Evolutionary conservation across 129 eudicot genomes (phyloP), one percentile per base, ranked within the genome.

Genomic region (Artemisia argyi): DNA sequence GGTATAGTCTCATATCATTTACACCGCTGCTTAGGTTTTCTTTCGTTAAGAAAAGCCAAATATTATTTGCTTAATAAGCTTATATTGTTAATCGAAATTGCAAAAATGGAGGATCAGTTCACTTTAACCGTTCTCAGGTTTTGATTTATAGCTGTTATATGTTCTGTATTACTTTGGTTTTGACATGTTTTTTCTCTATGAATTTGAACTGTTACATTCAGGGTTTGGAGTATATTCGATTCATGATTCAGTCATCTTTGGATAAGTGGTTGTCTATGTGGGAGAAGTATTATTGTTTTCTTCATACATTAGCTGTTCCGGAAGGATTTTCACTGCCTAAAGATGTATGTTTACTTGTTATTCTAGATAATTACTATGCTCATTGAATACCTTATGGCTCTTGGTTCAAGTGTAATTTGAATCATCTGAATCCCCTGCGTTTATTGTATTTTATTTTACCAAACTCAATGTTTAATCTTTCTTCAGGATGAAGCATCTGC

Each of bases 211-310:
- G 53, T 51, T 57, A 51, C 9, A 13, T 61, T 11, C 46, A 92
- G 98, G 98, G 98, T 69, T 83, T 85, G 72, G 74, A 78, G 57
- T 66, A 46, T 35, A 49, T 93, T 54, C 72, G 65, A 75, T 51
- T 79, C 51, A 74, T 67, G 78, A 72, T 92, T 47, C 88, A 80
- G 55, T 75, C 79, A 47, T 75, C 83, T 1, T 68, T 90, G 69
- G 81, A 89, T 72, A 76, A 80, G 77, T 79, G 90, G 55, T 26
- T 93, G 78, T 68, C 71, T 35, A 71, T 71, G 82, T 93, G 98
- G 98, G 98, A 89, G 84, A 78, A 85, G 73, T 93, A 89, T 39
- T 39, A 39, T 50, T 93, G 95, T 61, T 81, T 87, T 47, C 81
- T 69, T 35, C 83, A 76, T 58, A 74, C 87, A 79, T 93, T 93